Percentiles rank a stretch among this genome's conserved stretches.
These are phyloP conservation scores for Hortaea sp. DNA, from an alignment of 2,329 filamentous ascomycete genomes.

Conservation along the genomic window DNA sequence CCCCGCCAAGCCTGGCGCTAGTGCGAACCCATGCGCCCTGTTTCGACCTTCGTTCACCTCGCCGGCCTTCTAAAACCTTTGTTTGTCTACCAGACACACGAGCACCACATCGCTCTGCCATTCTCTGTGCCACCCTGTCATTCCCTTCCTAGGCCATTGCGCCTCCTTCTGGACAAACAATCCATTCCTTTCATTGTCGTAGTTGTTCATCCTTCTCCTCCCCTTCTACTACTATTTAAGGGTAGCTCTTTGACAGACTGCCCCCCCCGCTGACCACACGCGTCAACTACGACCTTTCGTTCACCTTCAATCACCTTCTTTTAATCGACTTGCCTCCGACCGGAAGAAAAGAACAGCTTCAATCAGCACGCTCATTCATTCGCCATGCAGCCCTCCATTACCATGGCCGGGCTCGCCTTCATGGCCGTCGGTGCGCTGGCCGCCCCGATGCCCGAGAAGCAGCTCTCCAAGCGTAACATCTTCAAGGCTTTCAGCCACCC, in stretches of 20 bases:
- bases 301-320: background rate
- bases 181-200: background rate
- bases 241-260: conserved; percentile 6
- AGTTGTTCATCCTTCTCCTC: background rate
- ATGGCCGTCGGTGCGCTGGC: conserved; percentile 39
- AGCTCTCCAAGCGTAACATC: conserved; percentile 41
- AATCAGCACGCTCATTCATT: background rate
- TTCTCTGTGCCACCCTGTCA: background rate
- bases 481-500: conserved; percentile 46
- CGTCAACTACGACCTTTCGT: background rate
- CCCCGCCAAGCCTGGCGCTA: no score
- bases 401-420: conserved; percentile 34
- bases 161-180: background rate
- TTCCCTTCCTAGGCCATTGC: background rate
- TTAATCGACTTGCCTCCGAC: background rate
- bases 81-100: background rate
- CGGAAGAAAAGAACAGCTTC: background rate
- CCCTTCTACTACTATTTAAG: background rate
- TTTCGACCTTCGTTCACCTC: background rate
- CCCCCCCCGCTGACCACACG: background rate
- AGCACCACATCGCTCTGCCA: background rate
- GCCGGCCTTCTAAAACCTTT: background rate
- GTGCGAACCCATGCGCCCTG: no score
- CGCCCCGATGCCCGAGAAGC: conserved; percentile 29
- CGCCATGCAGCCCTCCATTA: conserved; percentile 2